Conservation (phyloP, 2,329 filamentous ascomycete species). For the Monosporascus sp. region DNA sequence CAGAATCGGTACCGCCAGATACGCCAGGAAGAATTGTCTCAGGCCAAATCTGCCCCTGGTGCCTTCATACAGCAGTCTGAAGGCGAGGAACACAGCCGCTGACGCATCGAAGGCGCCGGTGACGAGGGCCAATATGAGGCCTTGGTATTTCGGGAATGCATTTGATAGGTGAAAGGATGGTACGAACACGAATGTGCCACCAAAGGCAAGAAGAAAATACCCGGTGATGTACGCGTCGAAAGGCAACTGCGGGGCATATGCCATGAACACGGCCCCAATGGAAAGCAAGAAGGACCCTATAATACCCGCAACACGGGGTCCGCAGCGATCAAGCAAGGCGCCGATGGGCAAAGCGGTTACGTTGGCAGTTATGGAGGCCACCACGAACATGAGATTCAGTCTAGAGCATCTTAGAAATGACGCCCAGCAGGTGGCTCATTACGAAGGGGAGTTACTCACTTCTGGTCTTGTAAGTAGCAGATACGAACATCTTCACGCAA, state of each 20-base stretch:
- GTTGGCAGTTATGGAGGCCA: constrained; percentile 64
- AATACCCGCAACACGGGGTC: constrained; percentile 58
- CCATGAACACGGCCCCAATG: constrained; percentile 54
- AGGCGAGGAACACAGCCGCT: constrained; percentile 56
- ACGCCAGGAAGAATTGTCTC: constrained; percentile 36
- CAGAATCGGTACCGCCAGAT: constrained; percentile 30
- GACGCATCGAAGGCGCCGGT: constrained; percentile 63
- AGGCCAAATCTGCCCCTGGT: constrained; percentile 29
- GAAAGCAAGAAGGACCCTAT: constrained; percentile 55
- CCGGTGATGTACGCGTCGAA: constrained; percentile 58
- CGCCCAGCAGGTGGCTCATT: constrained; percentile 24
- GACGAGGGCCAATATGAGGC: constrained; percentile 55
- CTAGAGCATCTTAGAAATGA: constrained; percentile 37
- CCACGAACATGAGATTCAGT: constrained; percentile 68
- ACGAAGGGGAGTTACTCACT: background rate
- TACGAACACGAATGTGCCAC: constrained; percentile 60
- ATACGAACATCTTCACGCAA: constrained; percentile 24
- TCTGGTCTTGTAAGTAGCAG: background rate
- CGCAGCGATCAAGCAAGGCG: constrained; percentile 61
- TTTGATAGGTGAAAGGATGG: constrained; percentile 62
- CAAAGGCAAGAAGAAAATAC: constrained; percentile 56
- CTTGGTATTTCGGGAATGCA: constrained; percentile 56
- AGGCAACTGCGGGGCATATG: constrained; percentile 49
- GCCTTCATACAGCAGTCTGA: constrained; percentile 51
- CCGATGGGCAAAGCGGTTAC: constrained; percentile 63